Percentiles rank a stretch among this genome's conserved stretches.
Evolutionary conservation across 2,329 filamentous ascomycete species (phyloP).

Genomic region (Fusarium hainanense): DNA sequence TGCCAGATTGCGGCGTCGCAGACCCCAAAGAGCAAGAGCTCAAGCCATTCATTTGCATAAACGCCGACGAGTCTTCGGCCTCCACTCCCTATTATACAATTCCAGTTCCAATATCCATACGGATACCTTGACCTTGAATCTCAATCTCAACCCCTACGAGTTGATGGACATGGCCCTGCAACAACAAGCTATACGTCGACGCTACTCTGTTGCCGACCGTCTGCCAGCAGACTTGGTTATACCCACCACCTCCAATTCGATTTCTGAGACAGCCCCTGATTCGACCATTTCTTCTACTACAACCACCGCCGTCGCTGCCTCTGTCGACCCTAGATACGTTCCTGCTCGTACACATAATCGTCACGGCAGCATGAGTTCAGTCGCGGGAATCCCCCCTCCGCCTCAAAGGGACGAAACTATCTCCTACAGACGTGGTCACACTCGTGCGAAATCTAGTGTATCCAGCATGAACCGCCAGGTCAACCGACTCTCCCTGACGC

Average conservation of each 20-base stretch:
- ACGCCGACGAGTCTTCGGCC: conserved; percentile 50
- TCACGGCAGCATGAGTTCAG: conserved; percentile 34
- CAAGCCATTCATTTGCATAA: conserved; percentile 53
- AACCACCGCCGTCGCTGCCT: conserved; percentile 18
- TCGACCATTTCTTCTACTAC: conserved; percentile 16
- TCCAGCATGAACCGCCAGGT: conserved; percentile 58
- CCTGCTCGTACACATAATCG: conserved; percentile 30
- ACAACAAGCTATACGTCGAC: conserved; percentile 54
- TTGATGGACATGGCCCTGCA: conserved; percentile 49
- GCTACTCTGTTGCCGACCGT: conserved; percentile 54
- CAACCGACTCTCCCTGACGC: conserved; percentile 69
- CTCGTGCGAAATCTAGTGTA: conserved; percentile 64
- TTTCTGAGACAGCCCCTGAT: conserved; percentile 27
- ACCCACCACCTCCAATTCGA: conserved; percentile 41
- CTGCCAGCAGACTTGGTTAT: conserved; percentile 45
- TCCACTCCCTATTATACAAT: conserved; percentile 46
- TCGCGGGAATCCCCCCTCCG: conserved; percentile 51
- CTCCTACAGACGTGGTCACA: conserved; percentile 56
- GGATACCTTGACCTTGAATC: conserved; percentile 13
- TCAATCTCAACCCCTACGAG: conserved; percentile 30
- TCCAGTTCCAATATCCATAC: conserved; percentile 29
- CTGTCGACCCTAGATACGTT: conserved; percentile 22
- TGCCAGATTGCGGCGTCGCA: conserved; percentile 55
- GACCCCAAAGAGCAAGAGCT: conserved; percentile 51
- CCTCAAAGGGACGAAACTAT: conserved; percentile 54